phyloP scores from a whole-genome alignment of 2,329 filamentous ascomycete genomes.

The Xylaria sp. region DNA sequence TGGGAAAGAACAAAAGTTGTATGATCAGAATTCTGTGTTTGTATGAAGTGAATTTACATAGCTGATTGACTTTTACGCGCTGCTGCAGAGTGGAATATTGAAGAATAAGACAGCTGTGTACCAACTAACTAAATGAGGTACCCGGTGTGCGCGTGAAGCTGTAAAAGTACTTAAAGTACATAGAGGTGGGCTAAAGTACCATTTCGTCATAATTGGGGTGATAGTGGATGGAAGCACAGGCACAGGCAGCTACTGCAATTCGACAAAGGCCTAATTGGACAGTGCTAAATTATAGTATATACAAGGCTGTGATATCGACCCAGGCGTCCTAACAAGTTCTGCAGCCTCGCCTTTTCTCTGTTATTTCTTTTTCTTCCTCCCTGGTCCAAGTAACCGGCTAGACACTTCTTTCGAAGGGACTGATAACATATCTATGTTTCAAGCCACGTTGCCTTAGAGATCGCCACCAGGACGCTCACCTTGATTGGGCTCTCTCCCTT shows the following conservation, averaged over 20 bases:
- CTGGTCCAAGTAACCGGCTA: background rate
- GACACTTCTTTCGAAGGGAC: background rate
- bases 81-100: background rate
- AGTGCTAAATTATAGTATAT: conserved; percentile 13
- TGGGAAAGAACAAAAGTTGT: conserved; percentile 33
- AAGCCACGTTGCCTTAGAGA: conserved; percentile 11
- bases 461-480: conserved; percentile 7
- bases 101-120: background rate
- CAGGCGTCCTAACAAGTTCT: conserved; percentile 5
- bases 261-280: conserved; percentile 23
- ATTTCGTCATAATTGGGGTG: conserved; percentile 19
- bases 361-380: conserved; percentile 11
- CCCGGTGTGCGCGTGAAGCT: background rate
- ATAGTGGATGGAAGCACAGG: too few species aligned
- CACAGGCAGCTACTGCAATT: conserved; percentile 5
- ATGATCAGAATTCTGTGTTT: conserved; percentile 21
- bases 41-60: background rate
- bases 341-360: conserved; percentile 33
- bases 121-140: background rate
- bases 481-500: conserved; percentile 13
- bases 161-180: background rate
- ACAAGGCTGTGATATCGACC: conserved; percentile 33
- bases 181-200: background rate
- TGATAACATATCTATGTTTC: background rate
- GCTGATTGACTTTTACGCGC: background rate